These are phyloP conservation scores for Uromyces viciae-fabae DNA, from an alignment of 1,284 basidiomycete species.

Conservation along the genomic window DNA sequence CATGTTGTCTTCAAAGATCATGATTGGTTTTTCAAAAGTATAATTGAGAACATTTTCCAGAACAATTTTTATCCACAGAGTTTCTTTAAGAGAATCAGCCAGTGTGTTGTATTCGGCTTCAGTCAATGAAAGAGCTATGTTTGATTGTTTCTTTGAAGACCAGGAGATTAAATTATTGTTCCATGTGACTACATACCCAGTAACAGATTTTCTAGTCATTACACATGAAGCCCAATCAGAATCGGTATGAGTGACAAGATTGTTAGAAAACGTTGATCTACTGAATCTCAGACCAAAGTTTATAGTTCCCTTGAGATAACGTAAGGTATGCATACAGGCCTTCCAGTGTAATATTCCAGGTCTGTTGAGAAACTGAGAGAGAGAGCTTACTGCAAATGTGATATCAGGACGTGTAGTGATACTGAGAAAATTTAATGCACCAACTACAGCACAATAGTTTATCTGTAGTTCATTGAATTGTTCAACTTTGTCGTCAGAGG, in stretches of 20 bases:
- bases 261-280: too few species aligned
- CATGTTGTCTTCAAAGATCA: background rate
- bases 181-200: background rate
- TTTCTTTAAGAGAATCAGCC: background rate
- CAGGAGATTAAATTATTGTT: background rate
- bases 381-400: background rate
- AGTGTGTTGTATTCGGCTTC: background rate
- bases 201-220: background rate
- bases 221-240: background rate
- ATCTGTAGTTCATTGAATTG: background rate
- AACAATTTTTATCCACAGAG: background rate
- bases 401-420: background rate
- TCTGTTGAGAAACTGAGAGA: background rate
- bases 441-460: background rate
- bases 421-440: too few species aligned
- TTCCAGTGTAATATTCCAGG: background rate
- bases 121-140: background rate
- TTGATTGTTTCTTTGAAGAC: constrained; percentile 2
- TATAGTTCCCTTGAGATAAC: background rate
- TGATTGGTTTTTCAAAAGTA: background rate
- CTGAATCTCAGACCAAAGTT: background rate
- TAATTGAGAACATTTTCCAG: background rate
- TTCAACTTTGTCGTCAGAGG: background rate
- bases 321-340: background rate
- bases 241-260: background rate